phyloP scores from a whole-genome alignment of 2,329 filamentous ascomycete species.

The Elsinoe fawcettii region DNA sequence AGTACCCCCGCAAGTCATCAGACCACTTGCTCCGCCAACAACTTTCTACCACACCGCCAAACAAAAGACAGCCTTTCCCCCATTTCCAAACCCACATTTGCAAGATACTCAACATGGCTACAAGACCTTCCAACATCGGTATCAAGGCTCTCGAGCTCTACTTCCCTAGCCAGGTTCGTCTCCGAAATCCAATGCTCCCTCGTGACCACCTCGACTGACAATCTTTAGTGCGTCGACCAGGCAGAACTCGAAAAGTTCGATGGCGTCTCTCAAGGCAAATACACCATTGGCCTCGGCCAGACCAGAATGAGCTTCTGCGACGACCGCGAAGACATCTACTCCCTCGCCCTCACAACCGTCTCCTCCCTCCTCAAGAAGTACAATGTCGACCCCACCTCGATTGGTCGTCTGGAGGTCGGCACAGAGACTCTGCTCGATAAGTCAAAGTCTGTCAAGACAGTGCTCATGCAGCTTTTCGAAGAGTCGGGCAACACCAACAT shows the following conservation, averaged over 20 bases:
- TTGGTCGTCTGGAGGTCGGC: conserved; percentile 47
- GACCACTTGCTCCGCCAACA: background rate
- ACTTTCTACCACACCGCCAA: background rate
- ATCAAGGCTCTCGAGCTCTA: conserved; percentile 50
- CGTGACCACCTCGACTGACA: background rate
- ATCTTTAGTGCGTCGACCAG: conserved; percentile 44
- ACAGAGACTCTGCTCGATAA: conserved; percentile 50
- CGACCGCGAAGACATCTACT: conserved; percentile 50
- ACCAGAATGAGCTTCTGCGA: conserved; percentile 51
- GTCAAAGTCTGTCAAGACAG: conserved; percentile 49
- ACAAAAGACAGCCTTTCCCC: background rate
- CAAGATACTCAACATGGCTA: conserved; percentile 30
- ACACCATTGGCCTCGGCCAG: conserved; percentile 49
- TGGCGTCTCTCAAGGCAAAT: conserved; percentile 45
- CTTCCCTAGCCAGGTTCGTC: conserved; percentile 45
- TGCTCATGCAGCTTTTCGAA: conserved; percentile 47
- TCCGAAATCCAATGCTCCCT: background rate
- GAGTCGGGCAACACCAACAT: conserved; percentile 47
- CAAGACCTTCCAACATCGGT: conserved; percentile 43
- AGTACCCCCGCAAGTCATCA: background rate
- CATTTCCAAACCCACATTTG: background rate
- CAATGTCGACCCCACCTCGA: conserved; percentile 43
- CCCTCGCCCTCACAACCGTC: conserved; percentile 44
- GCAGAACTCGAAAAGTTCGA: conserved; percentile 48
- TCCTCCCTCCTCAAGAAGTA: conserved; percentile 47